Evolutionary conservation across 495 filamentous ascomycete genomes (phyloP).

Genomic region (Aspergillus conjunctus): DNA sequence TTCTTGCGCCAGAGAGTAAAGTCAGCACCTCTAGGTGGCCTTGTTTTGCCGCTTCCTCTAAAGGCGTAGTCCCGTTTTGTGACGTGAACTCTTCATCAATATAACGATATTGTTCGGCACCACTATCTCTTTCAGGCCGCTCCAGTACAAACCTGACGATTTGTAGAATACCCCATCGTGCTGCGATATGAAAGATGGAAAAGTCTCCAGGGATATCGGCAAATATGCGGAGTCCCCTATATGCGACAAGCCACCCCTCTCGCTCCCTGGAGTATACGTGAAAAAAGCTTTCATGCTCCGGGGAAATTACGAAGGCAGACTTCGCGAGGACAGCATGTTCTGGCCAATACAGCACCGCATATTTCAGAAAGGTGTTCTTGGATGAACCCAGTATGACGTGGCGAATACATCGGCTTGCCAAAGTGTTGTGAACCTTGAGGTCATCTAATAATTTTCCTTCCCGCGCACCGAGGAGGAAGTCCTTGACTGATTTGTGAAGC

Average conservation of each 20-base stretch:
- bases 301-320: not conserved
- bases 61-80: not conserved
- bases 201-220: not conserved
- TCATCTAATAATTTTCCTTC: not conserved
- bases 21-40: not conserved
- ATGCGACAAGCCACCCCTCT: not conserved
- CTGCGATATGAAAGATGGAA: not conserved
- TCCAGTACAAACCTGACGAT: not conserved
- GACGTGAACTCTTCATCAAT: not conserved
- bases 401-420: not conserved
- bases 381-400: not conserved
- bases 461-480: conserved; percentile 22
- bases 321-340: not conserved
- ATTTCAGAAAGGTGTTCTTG: not conserved
- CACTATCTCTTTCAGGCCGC: too few relatives aligned
- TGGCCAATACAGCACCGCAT: not conserved
- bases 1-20: too few relatives aligned
- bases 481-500: conserved; percentile 29
- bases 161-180: not conserved
- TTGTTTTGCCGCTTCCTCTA: not conserved
- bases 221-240: not conserved
- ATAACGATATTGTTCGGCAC: not conserved
- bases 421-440: not conserved
- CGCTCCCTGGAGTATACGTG: not conserved
- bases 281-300: not conserved